Evolutionary conservation across 139 green algal species (phyloP).

Genomic region (Chlorella sorokiniana): DNA sequence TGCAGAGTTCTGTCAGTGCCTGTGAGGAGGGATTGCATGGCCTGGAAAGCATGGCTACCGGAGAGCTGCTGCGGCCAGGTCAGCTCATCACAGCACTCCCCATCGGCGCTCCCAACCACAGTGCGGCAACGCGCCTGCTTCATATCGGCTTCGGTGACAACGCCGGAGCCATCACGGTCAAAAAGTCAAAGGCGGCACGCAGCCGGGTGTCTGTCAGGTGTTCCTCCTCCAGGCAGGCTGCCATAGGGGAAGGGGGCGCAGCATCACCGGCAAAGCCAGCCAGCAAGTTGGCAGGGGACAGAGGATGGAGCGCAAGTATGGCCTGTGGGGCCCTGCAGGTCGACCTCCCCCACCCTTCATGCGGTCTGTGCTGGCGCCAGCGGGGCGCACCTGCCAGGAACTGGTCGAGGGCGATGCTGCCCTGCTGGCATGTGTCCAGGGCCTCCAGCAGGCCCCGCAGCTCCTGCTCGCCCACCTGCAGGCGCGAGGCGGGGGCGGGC

Average conservation of each 20-base stretch:
- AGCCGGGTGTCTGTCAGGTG: slow-evolving; percentile 19
- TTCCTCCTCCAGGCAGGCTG: slow-evolving; percentile 31
- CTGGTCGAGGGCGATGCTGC: slow-evolving; percentile 18
- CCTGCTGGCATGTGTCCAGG: slow-evolving; percentile 29
- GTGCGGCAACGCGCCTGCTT: background rate
- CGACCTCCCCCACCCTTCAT: background rate
- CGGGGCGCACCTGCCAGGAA: slow-evolving; percentile 32
- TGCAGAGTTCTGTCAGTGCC: slow-evolving; percentile 7
- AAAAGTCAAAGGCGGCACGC: slow-evolving; percentile 35
- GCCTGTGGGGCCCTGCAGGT: background rate
- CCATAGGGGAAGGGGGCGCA: background rate
- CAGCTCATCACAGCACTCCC: no score
- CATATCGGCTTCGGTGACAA: slow-evolving; percentile 14
- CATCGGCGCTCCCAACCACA: no score
- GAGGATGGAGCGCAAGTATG: background rate
- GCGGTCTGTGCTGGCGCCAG: background rate
- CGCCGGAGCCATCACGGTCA: slow-evolving; percentile 18
- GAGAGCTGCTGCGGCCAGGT: no score
- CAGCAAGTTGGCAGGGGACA: background rate
- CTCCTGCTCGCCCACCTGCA: slow-evolving; percentile 33
- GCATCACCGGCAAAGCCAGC: background rate
- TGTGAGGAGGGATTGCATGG: no score
- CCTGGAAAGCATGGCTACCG: no score
- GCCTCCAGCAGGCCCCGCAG: slow-evolving; percentile 39
- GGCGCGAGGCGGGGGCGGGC: background rate